Evolutionary conservation across 1,284 basidiomycete genomes (phyloP).

Genomic region (Neonothopanus nambi): DNA sequence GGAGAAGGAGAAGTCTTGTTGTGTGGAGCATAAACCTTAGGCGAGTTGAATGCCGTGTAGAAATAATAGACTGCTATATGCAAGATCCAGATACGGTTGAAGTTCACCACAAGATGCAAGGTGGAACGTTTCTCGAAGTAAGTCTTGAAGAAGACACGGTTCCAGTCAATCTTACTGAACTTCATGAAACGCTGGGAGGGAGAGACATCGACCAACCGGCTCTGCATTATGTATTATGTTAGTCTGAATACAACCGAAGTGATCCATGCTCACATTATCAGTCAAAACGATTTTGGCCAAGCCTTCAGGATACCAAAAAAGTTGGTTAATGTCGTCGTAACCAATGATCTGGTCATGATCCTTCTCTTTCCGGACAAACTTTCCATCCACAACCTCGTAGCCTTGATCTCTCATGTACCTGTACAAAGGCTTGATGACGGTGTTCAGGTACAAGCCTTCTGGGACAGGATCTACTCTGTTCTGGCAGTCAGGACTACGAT

Average conservation of each 20-base stretch:
- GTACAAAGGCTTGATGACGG: constrained; percentile 94
- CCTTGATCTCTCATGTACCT: constrained; percentile 97
- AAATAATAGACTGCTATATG: constrained; percentile 92
- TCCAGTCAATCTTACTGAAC: constrained; percentile 90
- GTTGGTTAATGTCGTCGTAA: constrained; percentile 99
- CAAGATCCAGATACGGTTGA: constrained; percentile 95
- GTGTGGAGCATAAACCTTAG: constrained; percentile 83
- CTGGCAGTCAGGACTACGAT: constrained; percentile 97
- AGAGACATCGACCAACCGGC: constrained; percentile 85
- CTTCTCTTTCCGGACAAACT: constrained; percentile 91
- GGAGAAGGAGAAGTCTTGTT: constrained; percentile 58
- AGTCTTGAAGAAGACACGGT: constrained; percentile 93
- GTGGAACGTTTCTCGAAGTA: constrained; percentile 94
- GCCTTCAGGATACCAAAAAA: constrained; percentile 99
- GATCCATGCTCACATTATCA: constrained; percentile 66
- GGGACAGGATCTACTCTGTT: constrained; percentile 92
- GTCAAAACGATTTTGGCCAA: constrained; percentile 88
- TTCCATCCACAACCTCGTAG: constrained; percentile 94
- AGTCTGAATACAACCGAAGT: constrained; percentile 5
- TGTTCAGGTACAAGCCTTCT: constrained; percentile 92
- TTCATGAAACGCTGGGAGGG: constrained; percentile 92
- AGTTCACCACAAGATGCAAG: constrained; percentile 92
- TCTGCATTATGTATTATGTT: constrained; percentile 42
- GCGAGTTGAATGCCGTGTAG: constrained; percentile 95
- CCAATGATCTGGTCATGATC: constrained; percentile 97